Evolutionary conservation across 345 rosid genomes (phyloP).

Genomic region (Citrus trifoliata): DNA sequence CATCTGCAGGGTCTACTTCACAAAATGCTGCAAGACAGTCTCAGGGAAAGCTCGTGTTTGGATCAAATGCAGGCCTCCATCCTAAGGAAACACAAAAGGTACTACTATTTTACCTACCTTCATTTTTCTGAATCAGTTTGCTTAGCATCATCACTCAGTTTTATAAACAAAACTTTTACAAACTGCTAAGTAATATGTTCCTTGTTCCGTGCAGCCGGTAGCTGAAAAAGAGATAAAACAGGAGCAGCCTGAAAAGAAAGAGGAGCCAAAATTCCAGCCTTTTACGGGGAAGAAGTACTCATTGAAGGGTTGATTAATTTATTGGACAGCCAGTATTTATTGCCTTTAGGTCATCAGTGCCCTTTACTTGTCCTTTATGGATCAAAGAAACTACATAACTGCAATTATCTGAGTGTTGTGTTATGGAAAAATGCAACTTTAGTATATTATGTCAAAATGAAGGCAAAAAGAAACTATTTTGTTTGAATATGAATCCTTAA

Average conservation of each 20-base stretch:
- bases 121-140: neutral
- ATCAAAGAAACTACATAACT: conserved; percentile 2
- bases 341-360: neutral
- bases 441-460: conserved; percentile 9
- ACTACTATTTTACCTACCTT: neutral
- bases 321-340: neutral
- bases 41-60: conserved; percentile 95
- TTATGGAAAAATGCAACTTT: neutral
- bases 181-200: neutral
- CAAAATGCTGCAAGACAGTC: conserved; percentile 50
- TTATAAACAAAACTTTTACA: neutral
- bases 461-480: neutral
- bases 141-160: neutral
- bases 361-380: neutral
- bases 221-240: conserved; percentile 57
- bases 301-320: conserved; percentile 61
- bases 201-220: conserved; percentile 37
- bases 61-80: conserved; percentile 52
- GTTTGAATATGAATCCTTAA: neutral
- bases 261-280: conserved; percentile 85
- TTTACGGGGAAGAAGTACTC: conserved; percentile 91
- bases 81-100: conserved; percentile 58
- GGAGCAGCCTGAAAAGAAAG: conserved; percentile 58
- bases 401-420: conserved; percentile 15
- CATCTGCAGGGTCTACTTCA: conserved; percentile 47